A percentile compares a stretch with the other conserved stretches of the same genome.
phyloP scores from a whole-genome alignment of 1,284 basidiomycete species.

The Hemileia vastatrix region DNA sequence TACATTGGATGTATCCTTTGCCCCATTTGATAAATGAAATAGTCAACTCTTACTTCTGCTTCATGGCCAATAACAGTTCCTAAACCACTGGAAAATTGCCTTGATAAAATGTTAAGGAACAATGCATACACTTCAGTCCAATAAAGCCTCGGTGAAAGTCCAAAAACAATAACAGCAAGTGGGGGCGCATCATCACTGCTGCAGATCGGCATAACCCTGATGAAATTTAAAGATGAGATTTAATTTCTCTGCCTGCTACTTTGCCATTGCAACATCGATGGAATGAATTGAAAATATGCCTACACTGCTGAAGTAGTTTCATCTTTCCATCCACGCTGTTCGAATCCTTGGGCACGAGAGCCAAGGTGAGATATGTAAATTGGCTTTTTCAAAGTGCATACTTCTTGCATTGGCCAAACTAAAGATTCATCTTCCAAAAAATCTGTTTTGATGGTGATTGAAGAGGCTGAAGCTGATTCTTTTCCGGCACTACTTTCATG shows the following conservation, averaged over 20 bases:
- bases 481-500: not conserved
- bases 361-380: slow-evolving; percentile 19
- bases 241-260: too few relatives aligned
- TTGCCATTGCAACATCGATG: too few relatives aligned
- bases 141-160: slow-evolving; percentile 17
- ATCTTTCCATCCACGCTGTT: slow-evolving; percentile 14
- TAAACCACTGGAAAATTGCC: slow-evolving; percentile 17
- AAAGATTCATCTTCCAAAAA: slow-evolving; percentile 2
- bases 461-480: not conserved
- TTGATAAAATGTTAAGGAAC: slow-evolving; percentile 13
- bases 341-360: slow-evolving; percentile 9
- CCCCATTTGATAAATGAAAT: not conserved
- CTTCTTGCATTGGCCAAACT: slow-evolving; percentile 19
- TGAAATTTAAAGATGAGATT: too few relatives aligned
- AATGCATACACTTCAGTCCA: slow-evolving; percentile 21
- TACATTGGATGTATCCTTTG: not conserved
- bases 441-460: not conserved
- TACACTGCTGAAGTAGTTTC: slow-evolving; percentile 15
- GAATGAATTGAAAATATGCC: too few relatives aligned
- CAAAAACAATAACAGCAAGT: slow-evolving; percentile 20
- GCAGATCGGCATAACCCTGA: slow-evolving; percentile 17
- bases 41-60: slow-evolving; percentile 11
- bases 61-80: slow-evolving; percentile 19
- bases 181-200: slow-evolving; percentile 15
- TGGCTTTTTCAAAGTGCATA: slow-evolving; percentile 13